Base-by-base conservation (phyloP, 441 rosid species). In the Omphalea diandra region DNA sequence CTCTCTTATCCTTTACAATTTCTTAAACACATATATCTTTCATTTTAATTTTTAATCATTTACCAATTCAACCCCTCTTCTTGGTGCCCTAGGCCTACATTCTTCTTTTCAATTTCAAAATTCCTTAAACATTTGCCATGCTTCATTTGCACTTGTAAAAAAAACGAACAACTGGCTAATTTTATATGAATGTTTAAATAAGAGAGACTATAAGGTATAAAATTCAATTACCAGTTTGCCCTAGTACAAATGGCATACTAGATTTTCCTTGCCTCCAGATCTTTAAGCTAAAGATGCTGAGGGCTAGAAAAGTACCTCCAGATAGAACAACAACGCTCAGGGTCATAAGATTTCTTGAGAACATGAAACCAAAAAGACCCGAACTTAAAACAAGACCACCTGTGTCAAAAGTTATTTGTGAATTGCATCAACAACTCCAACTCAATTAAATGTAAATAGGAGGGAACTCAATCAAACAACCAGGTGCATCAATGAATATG, bases 211-310 rank as follows among this genome's bases (percentile, higher is more conserved):
- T 7, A 26, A 9, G 17, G 4, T 10, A 7, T 9, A 29, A 27
- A 55, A 7, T 43, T 70, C 32, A 40, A 58, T 49, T 85, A 94
- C 98, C 97, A 70, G 95, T 93, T 90, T 94, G 98, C 67, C 98
- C 98, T 32, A 94, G 79, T 35, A 94, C 93, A 75, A 83, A 88
- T 36, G 94, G 99, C 66, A 92, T 77, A 79, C 90, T 88, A 73
- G 99, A 92, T 67, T 91, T 86, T 73, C 98, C 99, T 77, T 85
- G 83, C 76, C 88, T 81, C 99, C 98, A 94, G 72, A 87, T 84
- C 81, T 85, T 94, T 69, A 92, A 75, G 87, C 98, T 92, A 64
- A 83, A 76, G 63, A 82, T 81, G 81, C 99, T 87, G 49, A 92
- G 93, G 33, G 93, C 86, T 35, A 94, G 88, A 70, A 94, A 75